Evolutionary conservation across 768 basidiomycete species (phyloP), one percentile per base, ranked within the genome.

Genomic region (Naematelia encephala): DNA sequence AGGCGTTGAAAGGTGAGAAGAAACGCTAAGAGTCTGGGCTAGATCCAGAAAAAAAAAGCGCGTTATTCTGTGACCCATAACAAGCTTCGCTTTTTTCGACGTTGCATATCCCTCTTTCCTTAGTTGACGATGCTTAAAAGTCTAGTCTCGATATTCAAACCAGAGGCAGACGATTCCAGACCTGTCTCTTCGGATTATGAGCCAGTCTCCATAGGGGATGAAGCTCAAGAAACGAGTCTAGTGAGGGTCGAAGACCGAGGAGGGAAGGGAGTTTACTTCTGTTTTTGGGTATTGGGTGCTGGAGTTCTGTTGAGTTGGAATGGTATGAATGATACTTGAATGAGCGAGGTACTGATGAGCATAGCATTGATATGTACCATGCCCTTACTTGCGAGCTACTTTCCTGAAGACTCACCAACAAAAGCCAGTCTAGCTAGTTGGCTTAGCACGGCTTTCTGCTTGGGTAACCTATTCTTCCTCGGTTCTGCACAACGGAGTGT

Each of bases 271-370:
- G 69, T 70, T 2, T 71, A 72, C 53, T 67, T 68, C 55, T 61
- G 58, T 56, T 77, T 77, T 57, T 77, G 76, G 76, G 55, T 87
- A 22, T 76, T 92, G 16, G 90, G 91, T 2, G 86, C 86, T 57
- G 87, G 89, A 19, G 83, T 87, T 2, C 81, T 96, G 5, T 77
- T 96, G 16, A 86, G 89, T 26, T 96, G 91, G 91, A 94, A 92
- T 71, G 90, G 91, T 91, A 74, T 71, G 82, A 67, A 10, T 43
- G 25, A 26, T 2, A 14, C 23, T 48, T 10, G 45, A 43, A n/a
- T 11, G 4, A n/a, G 19, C 4, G 11, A 28, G 5, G 16, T 29
- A 27, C 59, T 60, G 23, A 49, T 52, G 49, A 34, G 22, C n/a
- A 21, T 57, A 94, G 91, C 86, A 0, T 80, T 92, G 70, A 91